Evolutionary conservation across 2,329 filamentous ascomycete species (phyloP).

Genomic region (Neocucurbitaria cava): DNA sequence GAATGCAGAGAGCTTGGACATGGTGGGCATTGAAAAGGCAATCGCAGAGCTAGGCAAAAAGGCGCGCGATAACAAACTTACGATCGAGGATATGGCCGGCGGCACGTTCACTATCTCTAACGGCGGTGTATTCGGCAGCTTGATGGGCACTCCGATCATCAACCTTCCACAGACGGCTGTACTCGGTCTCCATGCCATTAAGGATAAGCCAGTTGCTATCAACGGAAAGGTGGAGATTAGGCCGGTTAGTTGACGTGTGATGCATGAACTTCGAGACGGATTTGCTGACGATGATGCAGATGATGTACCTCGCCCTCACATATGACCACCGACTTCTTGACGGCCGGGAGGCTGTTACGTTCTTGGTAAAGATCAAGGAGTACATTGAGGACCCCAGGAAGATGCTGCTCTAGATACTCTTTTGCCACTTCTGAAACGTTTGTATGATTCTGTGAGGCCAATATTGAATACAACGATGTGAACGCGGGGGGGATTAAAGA

Average conservation of each 20-base stretch:
- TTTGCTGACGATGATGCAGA: slow-evolving; percentile 54
- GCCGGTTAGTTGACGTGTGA: slow-evolving; percentile 60
- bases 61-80: slow-evolving; percentile 95
- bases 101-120: slow-evolving; percentile 99
- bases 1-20: slow-evolving; percentile 86
- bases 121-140: slow-evolving; percentile 92
- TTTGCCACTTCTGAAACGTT: neutral
- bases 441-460: neutral
- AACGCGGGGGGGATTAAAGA: neutral
- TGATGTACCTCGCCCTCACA: slow-evolving; percentile 99
- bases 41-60: slow-evolving; percentile 97
- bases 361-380: slow-evolving; percentile 96
- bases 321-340: slow-evolving; percentile 97
- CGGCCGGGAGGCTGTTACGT: slow-evolving; percentile 93
- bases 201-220: slow-evolving; percentile 86
- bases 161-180: slow-evolving; percentile 94
- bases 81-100: slow-evolving; percentile 98
- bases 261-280: neutral
- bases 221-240: slow-evolving; percentile 95
- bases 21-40: slow-evolving; percentile 85
- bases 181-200: slow-evolving; percentile 93
- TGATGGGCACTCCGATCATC: slow-evolving; percentile 98
- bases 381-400: slow-evolving; percentile 94
- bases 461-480: neutral
- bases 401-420: slow-evolving; percentile 70